These are phyloP conservation scores for Acacia concinna DNA, from an alignment of 331 rosid genomes.

Conservation along the genomic window DNA sequence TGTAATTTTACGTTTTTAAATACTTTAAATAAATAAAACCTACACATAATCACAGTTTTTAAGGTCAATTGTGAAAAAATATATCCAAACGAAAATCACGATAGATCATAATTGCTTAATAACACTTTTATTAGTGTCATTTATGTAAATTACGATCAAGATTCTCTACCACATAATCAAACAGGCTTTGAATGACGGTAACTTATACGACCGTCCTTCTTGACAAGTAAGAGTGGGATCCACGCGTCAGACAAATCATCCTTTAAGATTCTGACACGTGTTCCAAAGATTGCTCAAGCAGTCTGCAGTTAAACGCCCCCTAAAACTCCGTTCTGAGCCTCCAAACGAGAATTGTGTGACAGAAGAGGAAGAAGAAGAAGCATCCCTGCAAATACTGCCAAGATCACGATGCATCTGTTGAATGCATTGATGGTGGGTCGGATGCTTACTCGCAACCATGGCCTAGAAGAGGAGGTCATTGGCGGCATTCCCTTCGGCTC, in stretches of 20 bases:
- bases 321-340: not conserved
- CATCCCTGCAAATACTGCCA: conserved; percentile 13
- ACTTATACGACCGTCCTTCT: not conserved
- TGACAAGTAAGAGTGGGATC: conserved; percentile 12
- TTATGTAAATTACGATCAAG: too few relatives aligned
- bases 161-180: too few relatives aligned
- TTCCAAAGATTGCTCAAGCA: not conserved
- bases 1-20: too few relatives aligned
- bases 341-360: not conserved
- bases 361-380: not conserved
- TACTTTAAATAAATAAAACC: too few relatives aligned
- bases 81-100: too few relatives aligned
- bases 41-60: too few relatives aligned
- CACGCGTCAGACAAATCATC: conserved; percentile 10
- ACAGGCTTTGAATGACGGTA: conserved; percentile 23
- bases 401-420: conserved; percentile 45
- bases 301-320: not conserved
- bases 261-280: conserved; percentile 28
- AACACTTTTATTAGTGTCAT: too few relatives aligned
- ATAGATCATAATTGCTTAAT: too few relatives aligned
- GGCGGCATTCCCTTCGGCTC: conserved; percentile 58
- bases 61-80: too few relatives aligned
- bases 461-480: conserved; percentile 8
- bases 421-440: conserved; percentile 55
- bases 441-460: conserved; percentile 50